Evolutionary conservation across 441 rosid species (phyloP).

Genomic region (Euphorbia celastroides): DNA sequence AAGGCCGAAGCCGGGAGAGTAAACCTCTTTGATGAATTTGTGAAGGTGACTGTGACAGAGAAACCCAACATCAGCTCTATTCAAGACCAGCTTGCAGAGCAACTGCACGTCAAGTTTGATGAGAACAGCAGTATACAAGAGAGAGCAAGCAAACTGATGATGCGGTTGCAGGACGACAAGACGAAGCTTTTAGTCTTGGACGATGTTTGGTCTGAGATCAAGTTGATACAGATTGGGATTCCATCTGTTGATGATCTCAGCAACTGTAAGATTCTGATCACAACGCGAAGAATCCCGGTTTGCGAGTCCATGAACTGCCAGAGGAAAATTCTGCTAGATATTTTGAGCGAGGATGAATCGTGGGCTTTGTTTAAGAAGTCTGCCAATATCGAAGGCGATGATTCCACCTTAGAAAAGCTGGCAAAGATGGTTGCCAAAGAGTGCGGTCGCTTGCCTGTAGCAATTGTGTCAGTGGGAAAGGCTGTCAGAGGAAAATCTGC

Average conservation of each 20-base stretch:
- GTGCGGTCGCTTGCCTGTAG: slow-evolving; percentile 16
- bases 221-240: slow-evolving; percentile 10
- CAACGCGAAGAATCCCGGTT: slow-evolving; percentile 13
- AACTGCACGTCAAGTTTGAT: not conserved
- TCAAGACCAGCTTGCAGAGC: not conserved
- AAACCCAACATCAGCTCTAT: not conserved
- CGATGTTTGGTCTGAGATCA: slow-evolving; percentile 13
- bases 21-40: not conserved
- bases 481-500: slow-evolving; percentile 10
- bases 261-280: slow-evolving; percentile 19
- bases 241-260: slow-evolving; percentile 6
- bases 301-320: slow-evolving; percentile 10
- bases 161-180: not conserved
- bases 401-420: not conserved
- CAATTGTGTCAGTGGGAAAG: slow-evolving; percentile 10
- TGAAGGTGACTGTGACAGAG: not conserved
- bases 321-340: not conserved
- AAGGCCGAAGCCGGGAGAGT: not conserved
- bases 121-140: not conserved
- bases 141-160: slow-evolving; percentile 9
- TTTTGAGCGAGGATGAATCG: slow-evolving; percentile 14
- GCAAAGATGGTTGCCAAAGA: slow-evolving; percentile 6
- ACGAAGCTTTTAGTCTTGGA: slow-evolving; percentile 14
- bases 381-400: not conserved
- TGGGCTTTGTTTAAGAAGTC: slow-evolving; percentile 11